Evolutionary conservation across 805 yeast species (phyloP), one percentile per base, ranked within the genome.

Genomic region (Candida vartiovaarae): DNA sequence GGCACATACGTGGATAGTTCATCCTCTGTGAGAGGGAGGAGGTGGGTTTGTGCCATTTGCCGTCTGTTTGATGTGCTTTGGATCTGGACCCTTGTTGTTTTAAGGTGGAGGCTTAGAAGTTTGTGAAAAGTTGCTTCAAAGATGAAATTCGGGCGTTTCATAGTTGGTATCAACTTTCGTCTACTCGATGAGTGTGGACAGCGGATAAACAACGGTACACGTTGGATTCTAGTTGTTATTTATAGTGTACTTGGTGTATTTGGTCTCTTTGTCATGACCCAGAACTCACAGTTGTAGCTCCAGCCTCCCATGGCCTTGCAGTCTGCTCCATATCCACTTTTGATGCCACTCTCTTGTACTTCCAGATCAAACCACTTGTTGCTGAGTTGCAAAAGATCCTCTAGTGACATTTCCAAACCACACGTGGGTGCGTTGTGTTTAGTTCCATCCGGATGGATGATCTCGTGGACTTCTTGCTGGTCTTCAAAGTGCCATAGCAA

Each of bases 401-500:
- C 80, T 41, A 71, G 52, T 1, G 80, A 59, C 25, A 84, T 56
- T 55, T 84, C 91, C 24, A 83, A 54, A 0, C 89, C 90, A 48
- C 64, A 68, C 49, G 63, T 53, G 5, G 74, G 74, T 6, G 47
- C 56, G 1, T 61, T 59, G 0, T 61, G 54, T 6, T 42, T 50
- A 6, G 48, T 39, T 10, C 55, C 51, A 25, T 60, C 56, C 1
- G 51, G 56, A 5, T 53, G 50, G 0, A 39, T 34, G 3, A 44
- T 48, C 5, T 48, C 45, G 4, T 58, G 60, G 28, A 61, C 54
- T 11, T 62, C 63, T 15, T 60, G 65, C 31, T 71, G 75, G 44
- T 72, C 74, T 51, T 82, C 89, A 55, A 72, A 79, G 60, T 84
- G 91, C 89, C 89, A 81, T 41, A 79, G 61, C 36, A 81, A 61